Conservation (phyloP, 83 land plant species). For the Diphasiastrum complanatum region DNA sequence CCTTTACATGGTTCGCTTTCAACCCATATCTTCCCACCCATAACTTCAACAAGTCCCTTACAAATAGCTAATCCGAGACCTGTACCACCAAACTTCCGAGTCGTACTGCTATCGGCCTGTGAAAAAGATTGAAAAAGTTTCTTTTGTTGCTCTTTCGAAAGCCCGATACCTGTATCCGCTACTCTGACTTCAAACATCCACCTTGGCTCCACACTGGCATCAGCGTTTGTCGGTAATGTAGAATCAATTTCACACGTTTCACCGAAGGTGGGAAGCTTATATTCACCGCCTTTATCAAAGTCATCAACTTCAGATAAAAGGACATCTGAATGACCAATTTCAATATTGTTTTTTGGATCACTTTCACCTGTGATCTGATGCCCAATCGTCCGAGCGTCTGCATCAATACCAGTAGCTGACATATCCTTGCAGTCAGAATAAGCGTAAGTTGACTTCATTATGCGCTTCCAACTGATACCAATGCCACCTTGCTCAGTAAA, state of each 20-base stretch:
- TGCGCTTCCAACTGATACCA: slow-evolving; percentile 11
- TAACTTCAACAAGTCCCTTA: slow-evolving; percentile 23
- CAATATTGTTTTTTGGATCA: too few species aligned
- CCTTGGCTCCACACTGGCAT: neutral
- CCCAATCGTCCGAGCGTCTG: too few species aligned
- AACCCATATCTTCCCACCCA: slow-evolving; percentile 27
- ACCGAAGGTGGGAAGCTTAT: too few species aligned
- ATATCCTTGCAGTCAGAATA: neutral
- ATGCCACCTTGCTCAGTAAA: slow-evolving; percentile 26
- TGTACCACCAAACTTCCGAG: slow-evolving; percentile 30
- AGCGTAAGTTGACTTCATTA: too few species aligned
- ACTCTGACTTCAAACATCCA: slow-evolving; percentile 17
- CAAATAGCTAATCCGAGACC: slow-evolving; percentile 35
- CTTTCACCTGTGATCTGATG: too few species aligned
- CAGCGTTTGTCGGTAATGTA: neutral
- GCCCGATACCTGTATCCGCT: slow-evolving; percentile 25
- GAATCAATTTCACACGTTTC: too few species aligned
- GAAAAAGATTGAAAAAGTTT: slow-evolving; percentile 25
- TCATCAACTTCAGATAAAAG: too few species aligned
- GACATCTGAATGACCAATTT: too few species aligned
- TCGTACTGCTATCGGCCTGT: slow-evolving; percentile 25
- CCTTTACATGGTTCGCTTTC: slow-evolving; percentile 20
- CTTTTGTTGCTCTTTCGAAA: slow-evolving; percentile 11
- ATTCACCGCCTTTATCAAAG: too few species aligned
- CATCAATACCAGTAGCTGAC: neutral